phyloP scores from a whole-genome alignment of 2,329 filamentous ascomycete genomes.

The Myriosclerotinia scirpicola region DNA sequence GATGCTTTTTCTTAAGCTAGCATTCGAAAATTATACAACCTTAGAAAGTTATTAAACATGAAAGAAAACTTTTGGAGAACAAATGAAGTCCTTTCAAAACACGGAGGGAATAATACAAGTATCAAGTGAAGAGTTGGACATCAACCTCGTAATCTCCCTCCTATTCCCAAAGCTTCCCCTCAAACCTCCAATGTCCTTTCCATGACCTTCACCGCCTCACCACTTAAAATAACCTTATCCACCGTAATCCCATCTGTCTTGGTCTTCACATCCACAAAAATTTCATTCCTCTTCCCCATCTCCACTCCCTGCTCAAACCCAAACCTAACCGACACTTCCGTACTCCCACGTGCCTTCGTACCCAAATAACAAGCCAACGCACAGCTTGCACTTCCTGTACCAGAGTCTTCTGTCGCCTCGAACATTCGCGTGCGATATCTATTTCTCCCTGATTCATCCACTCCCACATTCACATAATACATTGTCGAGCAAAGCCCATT shows the following conservation, averaged over 20 bases:
- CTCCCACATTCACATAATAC: conserved; percentile 37
- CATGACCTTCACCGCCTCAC: conserved; percentile 34
- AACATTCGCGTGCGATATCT: conserved; percentile 59
- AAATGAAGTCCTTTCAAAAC: not conserved
- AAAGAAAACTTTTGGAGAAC: not conserved
- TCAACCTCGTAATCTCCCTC: not conserved
- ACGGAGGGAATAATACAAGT: not conserved
- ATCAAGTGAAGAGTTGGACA: not conserved
- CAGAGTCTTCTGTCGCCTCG: conserved; percentile 55
- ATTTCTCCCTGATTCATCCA: conserved; percentile 34
- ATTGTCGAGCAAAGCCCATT: conserved; percentile 30
- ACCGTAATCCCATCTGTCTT: conserved; percentile 24
- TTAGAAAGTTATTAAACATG: not conserved
- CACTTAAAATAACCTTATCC: conserved; percentile 31
- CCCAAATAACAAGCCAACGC: conserved; percentile 57
- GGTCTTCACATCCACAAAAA: conserved; percentile 32
- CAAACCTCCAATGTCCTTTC: conserved; percentile 30
- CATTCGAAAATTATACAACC: not conserved
- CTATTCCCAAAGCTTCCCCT: not conserved
- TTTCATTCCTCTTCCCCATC: conserved; percentile 52
- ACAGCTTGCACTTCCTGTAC: conserved; percentile 62
- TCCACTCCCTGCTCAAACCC: conserved; percentile 65
- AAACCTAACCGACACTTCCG: conserved; percentile 44
- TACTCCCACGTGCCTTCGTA: conserved; percentile 43
- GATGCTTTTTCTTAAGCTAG: not conserved